Evolutionary conservation across 371 early-diverging fungal species (phyloP).

Genomic region (Mucor circinelloides): DNA sequence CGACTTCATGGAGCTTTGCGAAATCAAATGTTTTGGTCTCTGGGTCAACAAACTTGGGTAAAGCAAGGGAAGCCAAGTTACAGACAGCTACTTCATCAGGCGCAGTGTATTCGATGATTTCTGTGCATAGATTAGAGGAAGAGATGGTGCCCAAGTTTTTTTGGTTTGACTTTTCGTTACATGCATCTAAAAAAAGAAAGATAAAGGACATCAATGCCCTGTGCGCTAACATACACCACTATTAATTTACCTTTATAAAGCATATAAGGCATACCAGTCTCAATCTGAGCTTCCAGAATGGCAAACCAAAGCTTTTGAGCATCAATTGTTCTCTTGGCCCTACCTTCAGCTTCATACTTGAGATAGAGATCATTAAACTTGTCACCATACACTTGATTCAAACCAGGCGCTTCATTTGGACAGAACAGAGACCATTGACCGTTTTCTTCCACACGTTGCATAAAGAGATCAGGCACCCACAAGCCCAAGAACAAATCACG

Average conservation of each 20-base stretch:
- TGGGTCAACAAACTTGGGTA: constrained; percentile 88
- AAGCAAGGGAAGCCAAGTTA: constrained; percentile 97
- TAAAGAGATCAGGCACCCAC: constrained; percentile 99
- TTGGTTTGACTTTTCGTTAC: constrained; percentile 98
- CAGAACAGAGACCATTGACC: constrained; percentile 98
- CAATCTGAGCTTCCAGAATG: constrained; percentile 97
- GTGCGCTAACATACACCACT: background rate
- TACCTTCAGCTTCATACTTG: constrained; percentile 89
- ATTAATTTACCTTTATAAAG: constrained; percentile 90
- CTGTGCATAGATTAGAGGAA: constrained; percentile 84
- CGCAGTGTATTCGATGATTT: constrained; percentile 96
- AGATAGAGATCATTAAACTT: constrained; percentile 92
- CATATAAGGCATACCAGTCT: constrained; percentile 99
- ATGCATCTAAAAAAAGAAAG: constrained; percentile 48
- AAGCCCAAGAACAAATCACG: constrained; percentile 98
- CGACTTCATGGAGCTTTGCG: constrained; percentile 68
- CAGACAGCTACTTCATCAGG: constrained; percentile 99
- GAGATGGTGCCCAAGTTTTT: constrained; percentile 97
- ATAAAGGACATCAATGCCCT: background rate
- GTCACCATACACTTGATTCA: constrained; percentile 94
- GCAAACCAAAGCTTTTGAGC: constrained; percentile 99
- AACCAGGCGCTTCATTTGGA: constrained; percentile 94
- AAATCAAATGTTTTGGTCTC: constrained; percentile 72
- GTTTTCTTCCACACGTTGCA: constrained; percentile 96
- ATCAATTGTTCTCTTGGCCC: constrained; percentile 85